A percentile compares a stretch with the other conserved stretches of the same genome.
Conservation (phyloP, 2,329 filamentous ascomycete genomes). For the Xylaria sp. region DNA sequence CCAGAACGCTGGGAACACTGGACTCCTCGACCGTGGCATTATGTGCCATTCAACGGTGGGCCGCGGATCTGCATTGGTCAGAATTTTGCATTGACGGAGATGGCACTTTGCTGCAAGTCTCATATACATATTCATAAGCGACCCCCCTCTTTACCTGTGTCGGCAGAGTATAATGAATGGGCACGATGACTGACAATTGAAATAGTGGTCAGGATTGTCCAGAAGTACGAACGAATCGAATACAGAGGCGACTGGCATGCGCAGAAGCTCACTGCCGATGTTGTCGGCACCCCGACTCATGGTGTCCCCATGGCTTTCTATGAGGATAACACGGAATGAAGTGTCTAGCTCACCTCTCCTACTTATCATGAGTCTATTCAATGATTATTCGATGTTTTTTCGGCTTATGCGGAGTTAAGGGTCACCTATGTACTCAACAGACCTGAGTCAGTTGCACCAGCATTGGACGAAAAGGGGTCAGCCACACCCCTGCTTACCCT, state of each 20-base stretch:
- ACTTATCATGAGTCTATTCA: too few species aligned
- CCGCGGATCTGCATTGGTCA: constrained; percentile 38
- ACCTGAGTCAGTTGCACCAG: too few species aligned
- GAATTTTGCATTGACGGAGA: constrained; percentile 23
- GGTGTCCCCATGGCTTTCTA: constrained; percentile 16
- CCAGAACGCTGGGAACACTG: constrained; percentile 28
- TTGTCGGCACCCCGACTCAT: constrained; percentile 16
- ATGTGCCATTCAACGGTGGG: constrained; percentile 52
- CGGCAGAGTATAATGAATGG: background rate
- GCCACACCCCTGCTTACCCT: too few species aligned
- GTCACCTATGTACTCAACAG: too few species aligned
- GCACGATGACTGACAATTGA: background rate
- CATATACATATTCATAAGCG: background rate
- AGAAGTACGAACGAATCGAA: constrained; percentile 20
- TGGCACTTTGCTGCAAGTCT: constrained; percentile 19
- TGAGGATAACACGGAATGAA: background rate
- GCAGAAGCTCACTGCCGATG: constrained; percentile 15
- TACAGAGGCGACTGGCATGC: constrained; percentile 22
- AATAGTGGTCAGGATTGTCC: constrained; percentile 19
- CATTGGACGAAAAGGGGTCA: background rate
- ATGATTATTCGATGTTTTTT: too few species aligned
- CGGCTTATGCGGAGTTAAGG: too few species aligned
- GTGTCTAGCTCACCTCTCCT: background rate
- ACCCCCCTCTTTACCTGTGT: background rate
- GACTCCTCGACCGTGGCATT: constrained; percentile 42